These are phyloP conservation scores for Sphaceloma murrayae DNA, from an alignment of 2,329 filamentous ascomycete species.

Conservation along the genomic window DNA sequence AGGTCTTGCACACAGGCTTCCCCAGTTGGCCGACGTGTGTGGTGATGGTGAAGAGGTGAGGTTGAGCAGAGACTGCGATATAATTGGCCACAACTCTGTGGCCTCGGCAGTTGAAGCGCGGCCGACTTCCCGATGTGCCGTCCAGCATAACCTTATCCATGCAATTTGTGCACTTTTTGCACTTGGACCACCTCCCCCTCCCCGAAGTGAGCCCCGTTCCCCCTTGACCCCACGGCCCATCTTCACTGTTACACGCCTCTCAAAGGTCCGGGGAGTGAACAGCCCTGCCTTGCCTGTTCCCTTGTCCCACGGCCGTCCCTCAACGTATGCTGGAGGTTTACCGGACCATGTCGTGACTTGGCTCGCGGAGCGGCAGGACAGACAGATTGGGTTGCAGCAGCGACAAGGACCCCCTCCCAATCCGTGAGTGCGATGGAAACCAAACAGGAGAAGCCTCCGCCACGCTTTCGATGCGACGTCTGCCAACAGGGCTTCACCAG, in stretches of 20 bases:
- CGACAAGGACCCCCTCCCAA: too few species aligned
- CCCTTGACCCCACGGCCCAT: neutral
- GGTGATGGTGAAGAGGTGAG: too few species aligned
- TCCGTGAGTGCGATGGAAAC: neutral
- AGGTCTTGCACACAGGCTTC: too few species aligned
- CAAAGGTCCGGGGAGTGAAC: slow-evolving; percentile 2
- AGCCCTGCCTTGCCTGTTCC: slow-evolving; percentile 1
- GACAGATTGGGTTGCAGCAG: too few species aligned
- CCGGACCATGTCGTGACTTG: slow-evolving; percentile 14
- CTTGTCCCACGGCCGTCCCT: neutral
- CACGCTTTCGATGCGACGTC: slow-evolving; percentile 16
- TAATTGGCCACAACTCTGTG: too few species aligned
- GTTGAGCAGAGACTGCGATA: too few species aligned
- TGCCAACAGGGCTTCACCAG: slow-evolving; percentile 16
- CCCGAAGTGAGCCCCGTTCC: neutral
- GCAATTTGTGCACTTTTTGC: too few species aligned
- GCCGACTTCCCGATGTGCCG: too few species aligned
- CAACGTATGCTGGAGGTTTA: slow-evolving; percentile 7
- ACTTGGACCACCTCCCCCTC: too few species aligned
- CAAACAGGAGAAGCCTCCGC: slow-evolving; percentile 10
- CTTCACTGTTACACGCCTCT: neutral
- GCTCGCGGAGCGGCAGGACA: neutral
- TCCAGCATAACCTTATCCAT: too few species aligned
- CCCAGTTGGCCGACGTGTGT: too few species aligned
- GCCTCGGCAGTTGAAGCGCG: slow-evolving; percentile 6